Percentiles rank a stretch among this genome's conserved stretches.
These are phyloP conservation scores for Hemisphaericaspora xylanilytica DNA, from an alignment of 1,139 yeast species.

Conservation along the genomic window DNA sequence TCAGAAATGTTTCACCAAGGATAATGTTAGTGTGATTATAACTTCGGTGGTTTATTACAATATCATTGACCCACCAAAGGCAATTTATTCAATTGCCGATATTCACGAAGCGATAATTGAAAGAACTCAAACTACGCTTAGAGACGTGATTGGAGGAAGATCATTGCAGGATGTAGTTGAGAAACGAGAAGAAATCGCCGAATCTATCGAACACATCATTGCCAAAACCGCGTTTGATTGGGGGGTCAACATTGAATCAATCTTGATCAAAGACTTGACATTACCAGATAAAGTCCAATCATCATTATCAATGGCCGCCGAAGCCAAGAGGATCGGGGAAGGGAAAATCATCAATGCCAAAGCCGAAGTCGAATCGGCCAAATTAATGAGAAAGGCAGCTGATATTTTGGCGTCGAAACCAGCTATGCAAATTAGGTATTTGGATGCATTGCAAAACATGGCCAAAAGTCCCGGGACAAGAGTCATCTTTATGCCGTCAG, in stretches of 20 bases:
- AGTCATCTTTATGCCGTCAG: slow-evolving; percentile 72
- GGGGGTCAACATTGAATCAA: slow-evolving; percentile 73
- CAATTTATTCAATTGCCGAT: slow-evolving; percentile 56
- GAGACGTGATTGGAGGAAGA: slow-evolving; percentile 72
- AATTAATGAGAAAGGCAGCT: slow-evolving; percentile 76
- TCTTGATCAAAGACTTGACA: slow-evolving; percentile 65
- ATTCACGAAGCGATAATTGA: slow-evolving; percentile 62
- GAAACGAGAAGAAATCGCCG: slow-evolving; percentile 72
- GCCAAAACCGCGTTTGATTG: slow-evolving; percentile 64
- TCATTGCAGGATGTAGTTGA: slow-evolving; percentile 72
- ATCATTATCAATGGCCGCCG: slow-evolving; percentile 72
- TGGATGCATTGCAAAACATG: slow-evolving; percentile 80
- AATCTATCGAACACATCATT: slow-evolving; percentile 60
- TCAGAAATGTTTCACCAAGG: slow-evolving; percentile 67
- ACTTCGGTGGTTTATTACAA: slow-evolving; percentile 71
- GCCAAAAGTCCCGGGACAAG: slow-evolving; percentile 60
- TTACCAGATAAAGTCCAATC: slow-evolving; percentile 58
- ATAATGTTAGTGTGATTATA: slow-evolving; percentile 60
- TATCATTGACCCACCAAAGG: slow-evolving; percentile 67
- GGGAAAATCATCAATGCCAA: slow-evolving; percentile 73
- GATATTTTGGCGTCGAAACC: slow-evolving; percentile 73
- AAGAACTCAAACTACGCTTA: slow-evolving; percentile 71
- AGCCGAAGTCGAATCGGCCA: slow-evolving; percentile 76
- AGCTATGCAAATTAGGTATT: slow-evolving; percentile 77
- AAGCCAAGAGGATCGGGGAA: slow-evolving; percentile 75